phyloP scores from a whole-genome alignment of 148 eudicot species.

The Pharnaceum exiguum region DNA sequence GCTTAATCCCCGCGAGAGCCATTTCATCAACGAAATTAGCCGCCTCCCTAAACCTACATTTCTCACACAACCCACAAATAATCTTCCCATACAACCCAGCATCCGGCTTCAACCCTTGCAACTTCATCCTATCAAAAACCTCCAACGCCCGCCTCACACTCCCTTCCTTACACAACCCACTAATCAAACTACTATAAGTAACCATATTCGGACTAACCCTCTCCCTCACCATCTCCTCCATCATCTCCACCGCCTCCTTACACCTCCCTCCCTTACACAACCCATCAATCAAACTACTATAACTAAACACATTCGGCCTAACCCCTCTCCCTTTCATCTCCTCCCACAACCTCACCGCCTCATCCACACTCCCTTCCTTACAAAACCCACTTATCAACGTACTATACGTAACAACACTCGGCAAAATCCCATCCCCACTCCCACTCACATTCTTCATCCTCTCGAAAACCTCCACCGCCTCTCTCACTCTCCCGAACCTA shows the following conservation, averaged over 20 bases:
- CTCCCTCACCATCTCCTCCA: constrained; percentile 52
- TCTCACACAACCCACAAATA: constrained; percentile 50
- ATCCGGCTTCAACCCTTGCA: constrained; percentile 87
- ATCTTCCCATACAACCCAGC: constrained; percentile 75
- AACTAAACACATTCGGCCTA: constrained; percentile 82
- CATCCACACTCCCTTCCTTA: constrained; percentile 44
- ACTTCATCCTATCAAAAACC: constrained; percentile 84
- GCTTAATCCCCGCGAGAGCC: constrained; percentile 70
- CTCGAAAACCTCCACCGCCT: constrained; percentile 59
- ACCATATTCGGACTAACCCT: constrained; percentile 63
- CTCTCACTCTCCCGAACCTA: constrained; percentile 49
- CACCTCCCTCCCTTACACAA: constrained; percentile 66
- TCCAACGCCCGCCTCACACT: constrained; percentile 52
- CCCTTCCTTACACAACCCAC: constrained; percentile 81
- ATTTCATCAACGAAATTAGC: constrained; percentile 92
- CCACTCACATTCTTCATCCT: constrained; percentile 72
- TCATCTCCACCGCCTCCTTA: constrained; percentile 47
- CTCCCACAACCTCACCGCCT: constrained; percentile 53
- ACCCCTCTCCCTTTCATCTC: constrained; percentile 59
- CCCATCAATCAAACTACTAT: constrained; percentile 78
- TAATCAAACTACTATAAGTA: constrained; percentile 73
- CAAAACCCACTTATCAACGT: constrained; percentile 72
- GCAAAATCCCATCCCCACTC: too few species aligned
- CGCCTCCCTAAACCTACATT: constrained; percentile 61
- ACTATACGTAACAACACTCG: constrained; percentile 78